phyloP scores from a whole-genome alignment of 805 yeast species.

The Wickerhamomyces bovis region DNA sequence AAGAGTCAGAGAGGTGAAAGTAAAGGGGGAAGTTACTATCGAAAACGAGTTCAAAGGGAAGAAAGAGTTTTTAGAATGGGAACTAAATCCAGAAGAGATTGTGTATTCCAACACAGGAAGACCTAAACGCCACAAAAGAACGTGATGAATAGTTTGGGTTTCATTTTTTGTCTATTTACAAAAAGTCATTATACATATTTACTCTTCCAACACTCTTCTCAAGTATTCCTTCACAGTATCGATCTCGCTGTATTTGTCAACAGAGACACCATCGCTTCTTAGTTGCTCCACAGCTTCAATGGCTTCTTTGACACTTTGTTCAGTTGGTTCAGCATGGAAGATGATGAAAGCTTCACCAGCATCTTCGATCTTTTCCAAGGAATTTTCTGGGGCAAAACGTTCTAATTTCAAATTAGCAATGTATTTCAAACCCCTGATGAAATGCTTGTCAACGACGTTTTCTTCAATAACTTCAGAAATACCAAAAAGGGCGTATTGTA shows the following conservation, averaged over 20 bases:
- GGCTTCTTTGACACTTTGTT: slow-evolving; percentile 35
- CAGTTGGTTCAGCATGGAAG: slow-evolving; percentile 39
- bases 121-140: slow-evolving; percentile 22
- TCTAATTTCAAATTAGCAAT: slow-evolving; percentile 64
- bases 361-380: slow-evolving; percentile 24
- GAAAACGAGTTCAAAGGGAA: background rate
- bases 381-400: slow-evolving; percentile 42
- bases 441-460: slow-evolving; percentile 50
- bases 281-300: slow-evolving; percentile 37
- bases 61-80: background rate
- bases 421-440: slow-evolving; percentile 59
- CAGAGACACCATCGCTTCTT: slow-evolving; percentile 33
- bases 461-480: slow-evolving; percentile 61
- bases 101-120: slow-evolving; percentile 24
- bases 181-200: background rate
- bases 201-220: slow-evolving; percentile 12
- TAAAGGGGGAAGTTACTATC: slow-evolving; percentile 2
- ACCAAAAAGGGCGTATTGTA: slow-evolving; percentile 82
- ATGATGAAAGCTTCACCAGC: slow-evolving; percentile 42
- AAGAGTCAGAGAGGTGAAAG: slow-evolving; percentile 3
- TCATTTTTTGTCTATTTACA: slow-evolving; percentile 6
- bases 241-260: slow-evolving; percentile 30
- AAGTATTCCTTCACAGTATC: slow-evolving; percentile 27
- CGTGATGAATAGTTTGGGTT: background rate
- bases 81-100: slow-evolving; percentile 13